Base-by-base conservation (phyloP, 164 flowering plant genomes). In the Malania oleifera region DNA sequence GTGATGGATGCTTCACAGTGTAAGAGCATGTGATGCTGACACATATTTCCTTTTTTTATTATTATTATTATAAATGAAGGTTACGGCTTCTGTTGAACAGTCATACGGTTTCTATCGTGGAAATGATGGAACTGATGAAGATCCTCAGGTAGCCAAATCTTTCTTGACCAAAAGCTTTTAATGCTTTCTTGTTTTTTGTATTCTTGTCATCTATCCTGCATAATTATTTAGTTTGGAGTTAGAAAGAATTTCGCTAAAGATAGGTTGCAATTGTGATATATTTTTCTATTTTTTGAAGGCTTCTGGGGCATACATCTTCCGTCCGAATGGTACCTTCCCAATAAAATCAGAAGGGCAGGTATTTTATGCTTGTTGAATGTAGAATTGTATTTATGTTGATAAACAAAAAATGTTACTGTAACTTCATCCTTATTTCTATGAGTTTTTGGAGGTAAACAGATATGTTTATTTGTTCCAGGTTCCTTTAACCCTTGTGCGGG, bases 401-500 rank as follows among this genome's bases (percentile, higher is more conserved):
- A 12, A 41, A 31, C 1, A 56, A 15, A 2, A 34, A 34, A 27
- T 34, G 22, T n/a, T 2, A 15, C 52, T n/a, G 40, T 45, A 35
- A 37, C 18, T 47, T 67, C 17, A 27, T 6, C 19, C 23, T 44
- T 61, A 18, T 19, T n/a, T 11, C 39, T 22, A 53, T 27, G 47
- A 20, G 52, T 56, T 13, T 11, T 39, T 47, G 12, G 31, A 52
- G 50, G n/a, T 17, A 34, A 45, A 35, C 10, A 31, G 49, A 43
- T 9, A 40, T 69, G 20, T 48, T 18, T 61, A 23, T 55, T 54
- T 25, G 18, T 70, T 63, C 8, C 82, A 92, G 98, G 72, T 49
- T 61, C 77, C 89, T 25, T 65, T 82, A 56, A 78, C 83, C 61
- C 78, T 92, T 59, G 7, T 80, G 18, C 75, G 70, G 29, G 98